Percentiles rank a stretch among this genome's conserved stretches.
Evolutionary conservation across 2,329 filamentous ascomycete species (phyloP).

Genomic region (Lasiodiplodia citricola): DNA sequence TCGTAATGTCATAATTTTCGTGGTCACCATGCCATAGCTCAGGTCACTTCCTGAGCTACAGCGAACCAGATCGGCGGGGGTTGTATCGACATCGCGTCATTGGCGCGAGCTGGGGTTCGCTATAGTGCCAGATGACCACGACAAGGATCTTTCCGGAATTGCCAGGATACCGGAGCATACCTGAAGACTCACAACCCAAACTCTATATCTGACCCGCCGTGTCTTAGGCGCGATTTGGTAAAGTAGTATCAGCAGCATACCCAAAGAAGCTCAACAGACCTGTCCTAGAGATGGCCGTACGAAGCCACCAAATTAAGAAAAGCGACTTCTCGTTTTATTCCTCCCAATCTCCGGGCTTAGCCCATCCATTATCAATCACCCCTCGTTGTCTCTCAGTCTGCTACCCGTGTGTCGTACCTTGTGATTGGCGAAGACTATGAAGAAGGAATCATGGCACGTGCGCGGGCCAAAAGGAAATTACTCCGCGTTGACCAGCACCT

Average conservation of each 20-base stretch:
- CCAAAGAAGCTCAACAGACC: background rate
- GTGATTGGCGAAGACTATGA: background rate
- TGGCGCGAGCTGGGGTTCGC: background rate
- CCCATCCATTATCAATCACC: background rate
- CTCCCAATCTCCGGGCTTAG: background rate
- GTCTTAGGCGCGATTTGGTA: background rate
- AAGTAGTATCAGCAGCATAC: background rate
- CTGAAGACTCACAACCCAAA: background rate
- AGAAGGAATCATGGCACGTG: background rate
- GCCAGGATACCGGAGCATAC: background rate
- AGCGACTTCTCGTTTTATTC: background rate
- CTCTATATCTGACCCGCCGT: background rate
- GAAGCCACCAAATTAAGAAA: background rate
- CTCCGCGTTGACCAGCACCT: background rate
- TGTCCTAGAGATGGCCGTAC: background rate
- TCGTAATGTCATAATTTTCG: background rate
- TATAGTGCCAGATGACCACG: background rate
- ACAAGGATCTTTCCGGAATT: background rate
- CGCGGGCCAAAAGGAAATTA: background rate
- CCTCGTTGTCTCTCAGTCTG: background rate
- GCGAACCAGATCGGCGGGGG: background rate
- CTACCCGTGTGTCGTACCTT: background rate
- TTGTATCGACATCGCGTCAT: background rate
- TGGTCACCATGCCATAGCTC: background rate
- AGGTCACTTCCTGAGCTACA: background rate